Percentiles rank a stretch among this genome's conserved stretches.
phyloP scores from a whole-genome alignment of 2,329 filamentous ascomycete species.

The Pseudocercospora eumusae region DNA sequence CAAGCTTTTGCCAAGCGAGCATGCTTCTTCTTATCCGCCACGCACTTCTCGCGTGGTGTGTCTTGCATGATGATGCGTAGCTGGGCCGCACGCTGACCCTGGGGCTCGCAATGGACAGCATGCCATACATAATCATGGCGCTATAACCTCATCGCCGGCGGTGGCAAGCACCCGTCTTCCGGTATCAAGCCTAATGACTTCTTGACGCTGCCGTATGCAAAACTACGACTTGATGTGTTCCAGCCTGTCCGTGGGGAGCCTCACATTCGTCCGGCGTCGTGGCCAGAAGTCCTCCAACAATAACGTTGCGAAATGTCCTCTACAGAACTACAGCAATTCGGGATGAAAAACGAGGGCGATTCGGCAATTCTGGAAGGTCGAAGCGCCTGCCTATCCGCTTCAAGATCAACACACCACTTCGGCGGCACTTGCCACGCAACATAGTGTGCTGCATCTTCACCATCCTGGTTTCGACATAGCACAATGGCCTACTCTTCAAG shows the following conservation, averaged over 20 bases:
- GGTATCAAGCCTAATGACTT: no score
- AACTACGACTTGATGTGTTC: no score
- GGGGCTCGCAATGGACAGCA: no score
- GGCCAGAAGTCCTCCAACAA: no score
- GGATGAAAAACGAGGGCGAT: neutral
- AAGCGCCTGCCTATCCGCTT: neutral
- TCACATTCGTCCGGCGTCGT: no score
- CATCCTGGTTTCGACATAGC: neutral
- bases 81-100: no score
- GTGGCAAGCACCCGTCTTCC: no score
- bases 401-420: conserved; percentile 2
- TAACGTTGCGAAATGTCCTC: no score
- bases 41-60: neutral
- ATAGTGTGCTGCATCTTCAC: neutral
- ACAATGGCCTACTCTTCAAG: conserved; percentile 41
- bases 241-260: no score
- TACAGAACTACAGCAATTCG: neutral
- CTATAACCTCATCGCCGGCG: no score
- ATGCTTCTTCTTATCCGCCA: neutral
- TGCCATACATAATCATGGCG: no score
- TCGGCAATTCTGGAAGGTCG: neutral
- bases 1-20: conserved; percentile 9
- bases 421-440: neutral
- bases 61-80: neutral
- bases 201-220: no score